Conservation (phyloP, 2,329 filamentous ascomycete genomes). For the Trichophyton schoenleinii region DNA sequence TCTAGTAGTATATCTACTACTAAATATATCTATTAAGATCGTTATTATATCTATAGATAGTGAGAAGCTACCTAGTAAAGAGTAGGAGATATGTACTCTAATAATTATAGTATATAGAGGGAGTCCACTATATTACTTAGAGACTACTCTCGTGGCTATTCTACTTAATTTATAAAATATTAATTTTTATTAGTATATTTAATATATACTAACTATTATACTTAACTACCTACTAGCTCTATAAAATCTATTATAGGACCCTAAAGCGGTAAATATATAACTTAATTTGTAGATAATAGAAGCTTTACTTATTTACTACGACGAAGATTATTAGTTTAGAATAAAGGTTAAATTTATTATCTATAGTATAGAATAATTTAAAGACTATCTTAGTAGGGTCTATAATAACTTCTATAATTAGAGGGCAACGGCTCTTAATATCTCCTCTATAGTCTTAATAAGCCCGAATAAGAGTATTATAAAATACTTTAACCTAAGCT, state of each 20-base stretch:
- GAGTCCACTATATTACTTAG: slow-evolving; percentile 29
- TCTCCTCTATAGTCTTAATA: slow-evolving; percentile 51
- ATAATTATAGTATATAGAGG: slow-evolving; percentile 59
- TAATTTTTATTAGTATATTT: slow-evolving; percentile 94
- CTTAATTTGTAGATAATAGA: slow-evolving; percentile 75
- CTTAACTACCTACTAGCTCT: slow-evolving; percentile 54
- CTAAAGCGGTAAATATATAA: slow-evolving; percentile 73
- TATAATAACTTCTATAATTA: slow-evolving; percentile 30
- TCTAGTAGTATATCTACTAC: slow-evolving; percentile 63
- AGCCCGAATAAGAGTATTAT: slow-evolving; percentile 48
- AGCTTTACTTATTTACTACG: slow-evolving; percentile 56
- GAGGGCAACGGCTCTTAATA: slow-evolving; percentile 37
- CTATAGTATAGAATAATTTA: slow-evolving; percentile 44
- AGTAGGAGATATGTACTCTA: slow-evolving; percentile 82
- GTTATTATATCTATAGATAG: slow-evolving; percentile 81
- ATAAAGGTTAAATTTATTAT: slow-evolving; percentile 40
- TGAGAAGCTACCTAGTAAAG: slow-evolving; percentile 51
- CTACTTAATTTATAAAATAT: slow-evolving; percentile 76
- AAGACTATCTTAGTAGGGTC: slow-evolving; percentile 44
- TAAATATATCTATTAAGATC: slow-evolving; percentile 60
- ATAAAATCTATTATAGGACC: slow-evolving; percentile 70
- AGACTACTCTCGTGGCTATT: slow-evolving; percentile 47
- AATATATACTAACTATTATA: slow-evolving; percentile 73
- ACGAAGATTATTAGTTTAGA: slow-evolving; percentile 74
- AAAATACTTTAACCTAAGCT: slow-evolving; percentile 39